phyloP scores from a whole-genome alignment of 2,329 filamentous ascomycete species.

The Ophiostoma sp. region DNA sequence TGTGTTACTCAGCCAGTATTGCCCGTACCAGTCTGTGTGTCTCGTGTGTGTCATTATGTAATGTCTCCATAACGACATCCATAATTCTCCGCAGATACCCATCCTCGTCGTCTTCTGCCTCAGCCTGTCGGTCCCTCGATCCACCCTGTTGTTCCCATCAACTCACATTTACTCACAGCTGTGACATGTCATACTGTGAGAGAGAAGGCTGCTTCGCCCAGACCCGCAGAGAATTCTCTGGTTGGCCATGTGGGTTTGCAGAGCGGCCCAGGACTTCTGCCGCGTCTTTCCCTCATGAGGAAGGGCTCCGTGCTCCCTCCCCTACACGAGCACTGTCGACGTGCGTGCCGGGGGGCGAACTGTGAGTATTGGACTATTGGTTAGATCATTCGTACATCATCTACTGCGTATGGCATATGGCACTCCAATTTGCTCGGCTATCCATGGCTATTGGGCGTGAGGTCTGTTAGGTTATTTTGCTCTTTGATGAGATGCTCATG shows the following conservation, averaged over 20 bases:
- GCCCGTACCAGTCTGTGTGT: not conserved
- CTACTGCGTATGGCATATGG: not conserved
- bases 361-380: not conserved
- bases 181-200: slow-evolving; percentile 7
- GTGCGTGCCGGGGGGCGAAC: not conserved
- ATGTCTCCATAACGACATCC: not conserved
- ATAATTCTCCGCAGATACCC: slow-evolving; percentile 10
- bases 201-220: not conserved
- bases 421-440: not conserved
- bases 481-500: not conserved
- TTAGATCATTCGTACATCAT: too few relatives aligned
- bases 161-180: slow-evolving; percentile 11
- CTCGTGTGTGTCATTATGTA: not conserved
- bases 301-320: not conserved
- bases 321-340: not conserved
- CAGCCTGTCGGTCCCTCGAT: not conserved
- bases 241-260: slow-evolving; percentile 1
- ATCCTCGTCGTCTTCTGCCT: slow-evolving; percentile 1
- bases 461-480: not conserved
- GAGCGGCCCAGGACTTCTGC: not conserved
- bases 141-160: slow-evolving; percentile 1
- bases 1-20: too few relatives aligned
- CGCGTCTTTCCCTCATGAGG: not conserved
- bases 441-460: not conserved
- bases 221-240: not conserved